Base-by-base conservation (phyloP, 129 eudicot species). In the Tanacetum coccineum region DNA sequence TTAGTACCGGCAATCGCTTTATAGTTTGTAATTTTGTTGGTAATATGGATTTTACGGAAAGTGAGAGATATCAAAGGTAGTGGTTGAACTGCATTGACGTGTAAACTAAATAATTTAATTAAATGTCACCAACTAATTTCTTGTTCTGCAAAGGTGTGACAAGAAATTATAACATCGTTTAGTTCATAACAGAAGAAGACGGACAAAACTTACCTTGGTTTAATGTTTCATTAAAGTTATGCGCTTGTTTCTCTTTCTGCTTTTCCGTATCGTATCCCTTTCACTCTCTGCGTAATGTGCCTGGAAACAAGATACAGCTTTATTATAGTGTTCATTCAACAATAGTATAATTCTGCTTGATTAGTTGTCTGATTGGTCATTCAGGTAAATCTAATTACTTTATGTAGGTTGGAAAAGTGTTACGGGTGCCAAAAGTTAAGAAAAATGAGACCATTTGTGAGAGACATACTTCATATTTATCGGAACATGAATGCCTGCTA, bases 371-470 rank as follows among this genome's bases (percentile, higher is more conserved):
- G 10, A 9, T 56, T 22, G 54, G 10, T 51, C 67, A 32, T 55
- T 52, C 30, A 26, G 17, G 39, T 44, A 15, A 30, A 46, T 47
- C 44, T 59, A 67, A n/a, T 66, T 45, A 18, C 64, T 65, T 32
- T 50, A 18, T 70, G 66, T 54, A 93, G 99, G 87, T 75, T 42
- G 96, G 96, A n/a, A 93, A 93, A 78, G 96, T 93, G 30, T 72
- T 93, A 70, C 76, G 99, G 58, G 76, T 93, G 62, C 93, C 74
- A 62, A 93, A 93, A 77, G 85, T 81, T 25, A 45, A 82, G 18
- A 84, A 66, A 66, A 76, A 79, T 53, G 85, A 80, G 25, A 67
- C 82, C 62, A 75, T 57, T 46, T 71, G 30, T 76, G 85, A 81
- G 68, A 80, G 81, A 79, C 84, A 81, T 57, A 70, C 76, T 64